phyloP scores from a whole-genome alignment of 208 protist species.

The Wallacemonas rigidus region DNA sequence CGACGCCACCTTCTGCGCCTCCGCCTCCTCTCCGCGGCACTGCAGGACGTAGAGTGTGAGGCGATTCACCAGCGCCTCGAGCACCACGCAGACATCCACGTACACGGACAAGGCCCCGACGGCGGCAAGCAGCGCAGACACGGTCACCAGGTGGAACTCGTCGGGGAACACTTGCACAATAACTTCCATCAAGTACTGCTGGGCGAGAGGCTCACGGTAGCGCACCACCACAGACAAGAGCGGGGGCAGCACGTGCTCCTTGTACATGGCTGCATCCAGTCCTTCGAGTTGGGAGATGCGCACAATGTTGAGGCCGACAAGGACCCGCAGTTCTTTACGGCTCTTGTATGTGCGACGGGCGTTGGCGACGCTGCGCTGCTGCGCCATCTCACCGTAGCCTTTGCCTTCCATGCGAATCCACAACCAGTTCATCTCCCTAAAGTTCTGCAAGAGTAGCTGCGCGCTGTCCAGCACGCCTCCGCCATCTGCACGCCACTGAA shows the following conservation, averaged over 20 bases:
- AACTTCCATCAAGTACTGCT: constrained; percentile 99
- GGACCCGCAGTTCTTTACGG: constrained; percentile 94
- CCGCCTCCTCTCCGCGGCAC: constrained; percentile 18
- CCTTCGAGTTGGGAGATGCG: constrained; percentile 96
- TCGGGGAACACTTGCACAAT: constrained; percentile 98
- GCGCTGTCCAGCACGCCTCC: constrained; percentile 93
- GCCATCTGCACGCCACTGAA: constrained; percentile 26
- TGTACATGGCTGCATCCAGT: constrained; percentile 92
- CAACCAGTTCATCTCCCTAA: constrained; percentile 99
- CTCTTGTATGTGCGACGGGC: constrained; percentile 87
- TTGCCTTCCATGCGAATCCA: constrained; percentile 99
- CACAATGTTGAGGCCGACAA: constrained; percentile 98
- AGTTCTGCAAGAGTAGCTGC: constrained; percentile 97
- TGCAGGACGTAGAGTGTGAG: constrained; percentile 83
- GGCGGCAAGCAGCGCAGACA: constrained; percentile 84
- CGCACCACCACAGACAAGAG: constrained; percentile 92
- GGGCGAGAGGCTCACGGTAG: constrained; percentile 96
- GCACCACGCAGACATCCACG: constrained; percentile 92
- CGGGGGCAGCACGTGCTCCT: constrained; percentile 73
- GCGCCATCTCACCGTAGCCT: constrained; percentile 34
- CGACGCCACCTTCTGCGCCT: neutral
- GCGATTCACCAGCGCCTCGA: constrained; percentile 89
- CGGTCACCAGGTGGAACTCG: constrained; percentile 97
- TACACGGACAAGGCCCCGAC: constrained; percentile 60
- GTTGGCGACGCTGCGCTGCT: constrained; percentile 40